These are phyloP conservation scores for Colletotrichum tanaceti DNA, from an alignment of 2,329 filamentous ascomycete genomes.

Conservation along the genomic window DNA sequence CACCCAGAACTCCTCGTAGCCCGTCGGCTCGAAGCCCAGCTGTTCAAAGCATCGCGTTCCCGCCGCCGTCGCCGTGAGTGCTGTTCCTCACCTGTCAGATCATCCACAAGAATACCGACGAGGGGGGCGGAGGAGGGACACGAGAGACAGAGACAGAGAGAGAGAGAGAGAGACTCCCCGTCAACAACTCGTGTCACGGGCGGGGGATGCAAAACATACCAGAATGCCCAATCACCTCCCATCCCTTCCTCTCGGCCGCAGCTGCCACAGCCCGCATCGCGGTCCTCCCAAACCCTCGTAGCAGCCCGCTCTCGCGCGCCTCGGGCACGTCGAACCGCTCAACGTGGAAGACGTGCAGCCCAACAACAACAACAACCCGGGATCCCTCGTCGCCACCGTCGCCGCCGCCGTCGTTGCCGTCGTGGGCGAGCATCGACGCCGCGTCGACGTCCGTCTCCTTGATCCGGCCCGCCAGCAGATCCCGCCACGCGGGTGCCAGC, in stretches of 20 bases:
- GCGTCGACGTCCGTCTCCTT: constrained; percentile 48
- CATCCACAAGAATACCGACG: neutral
- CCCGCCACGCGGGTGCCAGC: constrained; percentile 44
- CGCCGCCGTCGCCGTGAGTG: constrained; percentile 47
- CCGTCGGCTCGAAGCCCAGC: constrained; percentile 46
- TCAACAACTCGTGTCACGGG: neutral
- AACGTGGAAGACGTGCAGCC: constrained; percentile 52
- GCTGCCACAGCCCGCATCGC: constrained; percentile 21
- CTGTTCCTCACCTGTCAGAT: constrained; percentile 38
- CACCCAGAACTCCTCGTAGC: constrained; percentile 47
- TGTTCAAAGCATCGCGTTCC: constrained; percentile 46
- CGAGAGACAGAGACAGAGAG: too few species aligned
- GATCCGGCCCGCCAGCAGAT: constrained; percentile 46
- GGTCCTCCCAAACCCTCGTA: constrained; percentile 42
- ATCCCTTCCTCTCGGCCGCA: constrained; percentile 32
- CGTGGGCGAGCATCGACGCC: constrained; percentile 43
- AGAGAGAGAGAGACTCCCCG: too few species aligned
- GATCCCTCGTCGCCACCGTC: neutral
- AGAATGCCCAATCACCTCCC: constrained; percentile 46
- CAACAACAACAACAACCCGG: constrained; percentile 42
- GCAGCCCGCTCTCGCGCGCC: neutral
- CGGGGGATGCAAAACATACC: constrained; percentile 38
- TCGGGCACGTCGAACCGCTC: constrained; percentile 44
- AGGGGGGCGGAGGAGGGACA: too few species aligned
- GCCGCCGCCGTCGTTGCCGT: too few species aligned